Evolutionary conservation across 805 yeast species (phyloP), one percentile per base, ranked within the genome.

Genomic region (Candida odintsovae): DNA sequence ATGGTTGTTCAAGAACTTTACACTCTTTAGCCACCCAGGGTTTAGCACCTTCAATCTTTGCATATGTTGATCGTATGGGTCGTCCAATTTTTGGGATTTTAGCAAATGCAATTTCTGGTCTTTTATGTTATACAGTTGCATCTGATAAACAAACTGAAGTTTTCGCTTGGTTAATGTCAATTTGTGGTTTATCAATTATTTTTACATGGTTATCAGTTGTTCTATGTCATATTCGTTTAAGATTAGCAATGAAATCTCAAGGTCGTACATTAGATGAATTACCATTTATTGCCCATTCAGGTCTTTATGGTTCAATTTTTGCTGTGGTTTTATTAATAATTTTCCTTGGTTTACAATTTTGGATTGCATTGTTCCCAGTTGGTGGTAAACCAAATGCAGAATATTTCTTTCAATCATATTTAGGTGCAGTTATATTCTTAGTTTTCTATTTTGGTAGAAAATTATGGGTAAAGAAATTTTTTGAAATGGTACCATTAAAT

Each of bases 1-100:
- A 72, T 57, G 83, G 80, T 10, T 70, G 78, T 25, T 75, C 82
- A 7, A 69, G 82, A 65, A 74, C 78, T 23, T 58, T 76, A 43
- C 72, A 73, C 28, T 69, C 78, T 1, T 64, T 76, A 41, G 69
- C 78, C 10, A 66, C 70, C 21, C 68, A 70, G 26, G 73, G 73
- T 20, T 63, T 69, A 51, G 78, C 78, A 16, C 80, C 80, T 43
- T 44, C 50, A 12, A 46, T 44, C 19, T 64, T 66, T 43, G 72
- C 70, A 28, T 75, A 73, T 56, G 67, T 76, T 47, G 81, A 77
- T 55, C 68, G 70, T 47, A 61, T 62, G 50, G 82, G 82, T 41
- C 65, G 81, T 50, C 82, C 81, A 37, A 54, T 75, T 44, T 66
- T 64, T 44, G 76, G 78, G 28, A 67, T 76, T 46, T 41, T 62